These are phyloP conservation scores for Sporothrix curviconia DNA, from an alignment of 2,329 filamentous ascomycete species.

Conservation along the genomic window DNA sequence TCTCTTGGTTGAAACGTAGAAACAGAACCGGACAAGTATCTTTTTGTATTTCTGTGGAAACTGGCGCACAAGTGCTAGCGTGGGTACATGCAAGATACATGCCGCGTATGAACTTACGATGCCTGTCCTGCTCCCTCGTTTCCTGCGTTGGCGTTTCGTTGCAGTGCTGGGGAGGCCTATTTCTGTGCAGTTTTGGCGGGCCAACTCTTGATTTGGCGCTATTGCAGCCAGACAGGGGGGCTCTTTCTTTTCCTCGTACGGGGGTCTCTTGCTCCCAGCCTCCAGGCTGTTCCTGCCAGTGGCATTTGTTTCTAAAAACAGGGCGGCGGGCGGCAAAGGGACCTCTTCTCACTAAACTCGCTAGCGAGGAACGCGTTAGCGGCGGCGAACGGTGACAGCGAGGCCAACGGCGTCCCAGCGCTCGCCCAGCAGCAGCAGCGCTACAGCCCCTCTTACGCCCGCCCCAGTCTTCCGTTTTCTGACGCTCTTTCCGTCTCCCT, in stretches of 20 bases:
- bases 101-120: not conserved
- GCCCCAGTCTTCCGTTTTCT: not conserved
- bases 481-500: not conserved
- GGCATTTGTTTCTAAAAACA: constrained; percentile 13
- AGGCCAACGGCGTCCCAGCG: not conserved
- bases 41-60: too few species aligned
- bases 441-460: constrained; percentile 6
- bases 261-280: too few species aligned
- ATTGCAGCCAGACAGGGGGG: not conserved
- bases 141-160: not conserved
- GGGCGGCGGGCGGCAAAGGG: constrained; percentile 4
- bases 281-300: too few species aligned
- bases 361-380: too few species aligned
- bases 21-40: not conserved
- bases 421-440: too few species aligned
- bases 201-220: not conserved
- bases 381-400: too few species aligned
- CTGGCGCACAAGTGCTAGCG: not conserved
- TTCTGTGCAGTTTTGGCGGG: too few species aligned
- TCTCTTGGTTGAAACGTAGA: not conserved
- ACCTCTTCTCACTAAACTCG: too few species aligned
- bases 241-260: too few species aligned
- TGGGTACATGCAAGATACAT: not conserved
- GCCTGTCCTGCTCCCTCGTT: not conserved
- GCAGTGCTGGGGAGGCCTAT: too few species aligned